These are phyloP conservation scores for Coelastrella sp. DNA, from an alignment of 139 green algal species.

Conservation along the genomic window DNA sequence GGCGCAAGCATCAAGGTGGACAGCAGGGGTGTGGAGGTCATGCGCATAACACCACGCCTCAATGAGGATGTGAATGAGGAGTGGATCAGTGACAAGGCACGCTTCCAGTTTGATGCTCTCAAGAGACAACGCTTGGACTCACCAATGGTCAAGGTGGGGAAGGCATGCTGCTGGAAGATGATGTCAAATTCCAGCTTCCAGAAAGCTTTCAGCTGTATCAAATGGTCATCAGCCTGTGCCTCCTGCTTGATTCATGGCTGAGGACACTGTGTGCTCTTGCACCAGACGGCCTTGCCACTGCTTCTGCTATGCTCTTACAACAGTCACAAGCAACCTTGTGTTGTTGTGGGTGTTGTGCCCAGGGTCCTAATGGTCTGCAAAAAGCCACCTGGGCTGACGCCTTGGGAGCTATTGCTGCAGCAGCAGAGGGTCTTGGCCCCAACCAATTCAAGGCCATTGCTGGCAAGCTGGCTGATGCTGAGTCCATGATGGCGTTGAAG, in stretches of 20 bases:
- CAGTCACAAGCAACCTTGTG: no score
- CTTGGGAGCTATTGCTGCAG: conserved; percentile 68
- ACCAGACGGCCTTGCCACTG: no score
- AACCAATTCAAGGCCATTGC: conserved; percentile 86
- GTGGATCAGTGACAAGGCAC: conserved; percentile 96
- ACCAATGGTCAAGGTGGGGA: conserved; percentile 82
- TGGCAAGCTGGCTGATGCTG: conserved; percentile 94
- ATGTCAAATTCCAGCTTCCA: no score
- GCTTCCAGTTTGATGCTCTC: conserved; percentile 98
- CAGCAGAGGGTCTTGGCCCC: conserved; percentile 59
- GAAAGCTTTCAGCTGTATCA: no score
- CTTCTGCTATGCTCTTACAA: no score
- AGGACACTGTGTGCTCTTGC: no score
- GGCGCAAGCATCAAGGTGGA: conserved; percentile 93
- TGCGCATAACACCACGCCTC: conserved; percentile 93
- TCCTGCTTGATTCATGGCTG: no score
- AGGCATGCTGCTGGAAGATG: neutral
- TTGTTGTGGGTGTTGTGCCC: neutral
- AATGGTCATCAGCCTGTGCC: no score
- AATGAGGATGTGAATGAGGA: conserved; percentile 99
- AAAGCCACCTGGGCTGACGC: conserved; percentile 82
- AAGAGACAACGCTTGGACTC: conserved; percentile 91
- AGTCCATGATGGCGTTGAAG: conserved; percentile 94
- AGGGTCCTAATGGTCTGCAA: conserved; percentile 72
- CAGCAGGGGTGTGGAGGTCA: conserved; percentile 88